Conservation (phyloP, 202 grass and related monocot species). For the Setaria viridis region DNA sequence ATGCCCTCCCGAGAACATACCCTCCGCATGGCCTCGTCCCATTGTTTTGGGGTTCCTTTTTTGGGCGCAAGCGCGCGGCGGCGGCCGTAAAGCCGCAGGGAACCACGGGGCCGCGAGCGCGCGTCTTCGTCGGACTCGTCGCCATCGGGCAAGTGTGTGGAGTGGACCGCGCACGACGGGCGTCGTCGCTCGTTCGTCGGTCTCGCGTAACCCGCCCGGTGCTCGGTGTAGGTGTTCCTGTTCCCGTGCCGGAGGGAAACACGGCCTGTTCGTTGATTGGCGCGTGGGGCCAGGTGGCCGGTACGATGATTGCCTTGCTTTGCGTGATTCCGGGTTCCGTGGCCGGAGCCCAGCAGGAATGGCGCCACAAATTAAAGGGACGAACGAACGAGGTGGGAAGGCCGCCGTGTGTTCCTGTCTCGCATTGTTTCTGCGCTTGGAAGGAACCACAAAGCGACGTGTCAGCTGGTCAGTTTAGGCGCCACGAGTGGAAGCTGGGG, state of each 20-base stretch:
- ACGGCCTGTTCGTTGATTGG: neutral
- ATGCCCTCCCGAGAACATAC: too few relatives aligned
- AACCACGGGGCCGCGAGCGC: neutral
- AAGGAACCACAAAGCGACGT: neutral
- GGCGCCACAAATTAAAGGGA: neutral
- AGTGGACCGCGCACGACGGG: neutral
- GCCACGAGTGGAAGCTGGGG: too few relatives aligned
- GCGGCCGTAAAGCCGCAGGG: constrained; percentile 41
- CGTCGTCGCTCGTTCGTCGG: neutral
- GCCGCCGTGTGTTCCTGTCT: too few relatives aligned
- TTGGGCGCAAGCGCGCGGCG: neutral
- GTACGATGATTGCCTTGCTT: constrained; percentile 37
- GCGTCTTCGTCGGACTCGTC: neutral
- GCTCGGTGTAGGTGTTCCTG: too few relatives aligned
- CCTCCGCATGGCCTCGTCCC: neutral
- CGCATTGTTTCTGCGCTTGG: too few relatives aligned
- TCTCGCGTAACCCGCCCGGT: neutral
- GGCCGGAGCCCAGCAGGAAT: constrained; percentile 16
- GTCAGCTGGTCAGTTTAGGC: neutral
- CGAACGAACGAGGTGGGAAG: neutral
- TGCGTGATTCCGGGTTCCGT: constrained; percentile 15
- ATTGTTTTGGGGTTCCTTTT: neutral
- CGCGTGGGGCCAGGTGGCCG: constrained; percentile 12
- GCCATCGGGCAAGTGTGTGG: too few relatives aligned
- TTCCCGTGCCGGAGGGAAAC: constrained; percentile 17